Percentiles rank a stretch among this genome's conserved stretches.
phyloP scores from a whole-genome alignment of 139 green algal species.

The Monoraphidium neglectum region DNA sequence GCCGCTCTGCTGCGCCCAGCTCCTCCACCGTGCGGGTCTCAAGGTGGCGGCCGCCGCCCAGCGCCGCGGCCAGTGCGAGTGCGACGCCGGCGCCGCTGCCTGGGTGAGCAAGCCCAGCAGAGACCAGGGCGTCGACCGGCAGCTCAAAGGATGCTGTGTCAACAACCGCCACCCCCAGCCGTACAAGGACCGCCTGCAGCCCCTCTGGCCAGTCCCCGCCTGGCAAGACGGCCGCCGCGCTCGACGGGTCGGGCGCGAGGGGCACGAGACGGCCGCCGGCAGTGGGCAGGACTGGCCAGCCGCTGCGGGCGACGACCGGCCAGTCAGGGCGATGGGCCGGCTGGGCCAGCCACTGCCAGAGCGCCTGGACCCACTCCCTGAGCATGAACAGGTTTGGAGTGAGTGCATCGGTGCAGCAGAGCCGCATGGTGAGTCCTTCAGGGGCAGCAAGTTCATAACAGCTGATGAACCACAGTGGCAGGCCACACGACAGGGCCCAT shows the following conservation, averaged over 20 bases:
- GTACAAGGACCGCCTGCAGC: slow-evolving; percentile 10
- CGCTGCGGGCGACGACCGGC: slow-evolving; percentile 3
- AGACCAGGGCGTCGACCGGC: slow-evolving; percentile 22
- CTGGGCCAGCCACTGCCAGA: slow-evolving; percentile 52
- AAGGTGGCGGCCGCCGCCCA: background rate
- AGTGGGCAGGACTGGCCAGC: slow-evolving; percentile 56
- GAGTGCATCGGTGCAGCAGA: slow-evolving; percentile 2
- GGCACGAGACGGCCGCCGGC: slow-evolving; percentile 21
- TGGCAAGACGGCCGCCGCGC: slow-evolving; percentile 6
- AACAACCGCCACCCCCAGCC: slow-evolving; percentile 30
- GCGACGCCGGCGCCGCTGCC: too few species aligned
- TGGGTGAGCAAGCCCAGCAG: too few species aligned
- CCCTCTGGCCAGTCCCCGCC: slow-evolving; percentile 14
- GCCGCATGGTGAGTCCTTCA: too few species aligned
- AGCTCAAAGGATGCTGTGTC: slow-evolving; percentile 22
- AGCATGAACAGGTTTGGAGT: background rate
- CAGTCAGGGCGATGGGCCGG: slow-evolving; percentile 8
- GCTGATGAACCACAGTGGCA: too few species aligned
- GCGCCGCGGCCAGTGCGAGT: too few species aligned
- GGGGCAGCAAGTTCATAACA: too few species aligned
- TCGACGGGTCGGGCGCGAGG: slow-evolving; percentile 9
- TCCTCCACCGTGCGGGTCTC: background rate
- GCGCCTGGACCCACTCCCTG: slow-evolving; percentile 42
- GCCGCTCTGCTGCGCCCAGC: background rate
- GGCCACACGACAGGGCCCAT: too few species aligned